These are phyloP conservation scores for Choanephora cucurbitarum DNA, from an alignment of 371 early-diverging fungal species.

Conservation along the genomic window DNA sequence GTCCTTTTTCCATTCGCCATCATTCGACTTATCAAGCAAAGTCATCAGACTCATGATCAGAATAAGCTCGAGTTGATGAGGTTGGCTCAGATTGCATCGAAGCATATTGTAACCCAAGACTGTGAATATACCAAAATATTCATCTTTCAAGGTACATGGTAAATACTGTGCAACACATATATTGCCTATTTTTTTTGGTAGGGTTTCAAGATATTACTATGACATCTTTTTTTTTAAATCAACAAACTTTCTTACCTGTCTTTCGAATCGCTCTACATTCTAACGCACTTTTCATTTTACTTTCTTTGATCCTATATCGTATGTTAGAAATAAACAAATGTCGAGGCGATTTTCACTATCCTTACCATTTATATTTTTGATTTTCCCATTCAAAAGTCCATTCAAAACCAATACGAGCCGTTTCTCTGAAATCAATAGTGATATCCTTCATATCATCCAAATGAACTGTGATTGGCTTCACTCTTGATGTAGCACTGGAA, in stretches of 20 bases:
- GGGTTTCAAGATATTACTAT: not conserved
- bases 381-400: conserved; percentile 52
- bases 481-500: conserved; percentile 27
- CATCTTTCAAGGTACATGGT: conserved; percentile 42
- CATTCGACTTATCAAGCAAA: conserved; percentile 47
- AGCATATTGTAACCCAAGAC: conserved; percentile 41
- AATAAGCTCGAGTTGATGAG: conserved; percentile 30
- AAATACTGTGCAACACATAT: conserved; percentile 50
- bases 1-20: conserved; percentile 33
- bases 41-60: conserved; percentile 39
- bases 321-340: too few species aligned
- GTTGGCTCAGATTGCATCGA: conserved; percentile 24
- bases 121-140: conserved; percentile 48
- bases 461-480: conserved; percentile 38
- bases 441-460: conserved; percentile 17
- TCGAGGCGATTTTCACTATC: too few species aligned
- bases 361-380: conserved; percentile 43
- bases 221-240: too few species aligned
- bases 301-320: conserved; percentile 49
- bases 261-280: conserved; percentile 43
- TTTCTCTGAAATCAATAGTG: conserved; percentile 27
- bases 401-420: conserved; percentile 43
- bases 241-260: conserved; percentile 32
- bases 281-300: conserved; percentile 32
- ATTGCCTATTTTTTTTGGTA: conserved; percentile 20